Percentiles rank a stretch among this genome's conserved stretches.
Evolutionary conservation across 1,139 yeast species (phyloP).

Genomic region (Candida dubliniensis): DNA sequence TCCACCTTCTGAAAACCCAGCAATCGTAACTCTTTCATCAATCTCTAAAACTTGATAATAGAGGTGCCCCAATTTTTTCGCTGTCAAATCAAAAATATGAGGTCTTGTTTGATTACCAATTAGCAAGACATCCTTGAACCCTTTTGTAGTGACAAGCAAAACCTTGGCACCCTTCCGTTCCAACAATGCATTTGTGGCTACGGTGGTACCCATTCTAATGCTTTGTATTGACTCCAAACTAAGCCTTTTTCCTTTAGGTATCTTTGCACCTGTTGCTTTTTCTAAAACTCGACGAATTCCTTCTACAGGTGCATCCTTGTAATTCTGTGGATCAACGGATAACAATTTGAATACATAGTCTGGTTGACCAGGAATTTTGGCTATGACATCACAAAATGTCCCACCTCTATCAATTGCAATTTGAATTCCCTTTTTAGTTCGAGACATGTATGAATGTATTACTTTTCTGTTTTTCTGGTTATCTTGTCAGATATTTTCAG

Average conservation of each 20-base stretch:
- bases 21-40: slow-evolving; percentile 45
- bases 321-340: slow-evolving; percentile 85
- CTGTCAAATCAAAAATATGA: slow-evolving; percentile 39
- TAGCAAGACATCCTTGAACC: slow-evolving; percentile 47
- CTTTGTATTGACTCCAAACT: slow-evolving; percentile 30
- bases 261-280: slow-evolving; percentile 46
- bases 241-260: slow-evolving; percentile 43
- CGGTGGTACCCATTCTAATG: slow-evolving; percentile 43
- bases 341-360: slow-evolving; percentile 60
- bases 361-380: slow-evolving; percentile 44
- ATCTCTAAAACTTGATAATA: slow-evolving; percentile 37
- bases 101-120: slow-evolving; percentile 46
- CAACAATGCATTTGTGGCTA: slow-evolving; percentile 42
- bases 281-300: slow-evolving; percentile 82
- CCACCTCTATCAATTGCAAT: slow-evolving; percentile 67
- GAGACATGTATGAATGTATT: neutral
- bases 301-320: slow-evolving; percentile 87
- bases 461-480: too few relatives aligned
- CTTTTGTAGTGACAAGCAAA: slow-evolving; percentile 50
- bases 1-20: slow-evolving; percentile 43
- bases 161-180: slow-evolving; percentile 55
- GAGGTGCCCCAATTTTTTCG: slow-evolving; percentile 36
- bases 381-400: slow-evolving; percentile 81
- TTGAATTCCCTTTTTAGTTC: slow-evolving; percentile 19
- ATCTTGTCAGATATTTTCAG: too few relatives aligned